Evolutionary conservation across 345 rosid species (phyloP).

Genomic region (Erodium maritimum): DNA sequence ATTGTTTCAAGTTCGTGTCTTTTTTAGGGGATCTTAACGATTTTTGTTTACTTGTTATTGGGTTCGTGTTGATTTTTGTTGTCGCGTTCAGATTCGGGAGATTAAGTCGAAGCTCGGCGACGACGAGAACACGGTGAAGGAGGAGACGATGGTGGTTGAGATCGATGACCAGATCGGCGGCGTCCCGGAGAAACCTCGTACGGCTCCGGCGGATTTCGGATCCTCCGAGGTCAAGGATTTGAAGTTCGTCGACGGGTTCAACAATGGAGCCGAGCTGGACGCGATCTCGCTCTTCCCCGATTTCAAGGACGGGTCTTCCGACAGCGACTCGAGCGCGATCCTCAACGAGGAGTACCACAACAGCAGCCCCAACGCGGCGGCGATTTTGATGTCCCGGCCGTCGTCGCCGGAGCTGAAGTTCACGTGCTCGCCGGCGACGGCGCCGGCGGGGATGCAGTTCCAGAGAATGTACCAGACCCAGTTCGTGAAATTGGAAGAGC

Average conservation of each 20-base stretch:
- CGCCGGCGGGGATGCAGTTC: constrained; percentile 7
- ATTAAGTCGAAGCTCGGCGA: constrained; percentile 58
- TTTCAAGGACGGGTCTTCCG: constrained; percentile 66
- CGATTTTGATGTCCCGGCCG: not conserved
- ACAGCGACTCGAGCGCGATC: constrained; percentile 81
- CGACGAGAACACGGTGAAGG: constrained; percentile 42
- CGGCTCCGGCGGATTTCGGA: constrained; percentile 17
- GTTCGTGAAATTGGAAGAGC: constrained; percentile 27
- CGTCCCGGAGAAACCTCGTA: constrained; percentile 11
- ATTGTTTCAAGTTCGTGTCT: too few species aligned
- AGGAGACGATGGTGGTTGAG: constrained; percentile 38
- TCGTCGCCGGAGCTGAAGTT: not conserved
- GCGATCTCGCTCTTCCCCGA: constrained; percentile 29
- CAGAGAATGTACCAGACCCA: constrained; percentile 10
- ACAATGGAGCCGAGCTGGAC: constrained; percentile 6
- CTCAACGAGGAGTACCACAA: not conserved
- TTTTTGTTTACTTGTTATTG: not conserved
- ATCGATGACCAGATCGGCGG: constrained; percentile 15
- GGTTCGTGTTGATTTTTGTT: not conserved
- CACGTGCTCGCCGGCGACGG: not conserved
- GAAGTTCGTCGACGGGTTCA: constrained; percentile 3
- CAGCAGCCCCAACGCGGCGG: not conserved
- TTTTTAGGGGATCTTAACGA: too few species aligned
- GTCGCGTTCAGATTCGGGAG: constrained; percentile 56
- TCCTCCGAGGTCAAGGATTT: constrained; percentile 22